Evolutionary conservation across 2,329 filamentous ascomycete species (phyloP), one percentile per base, ranked within the genome.

Genomic region (Nothomitra cinnamomea): DNA sequence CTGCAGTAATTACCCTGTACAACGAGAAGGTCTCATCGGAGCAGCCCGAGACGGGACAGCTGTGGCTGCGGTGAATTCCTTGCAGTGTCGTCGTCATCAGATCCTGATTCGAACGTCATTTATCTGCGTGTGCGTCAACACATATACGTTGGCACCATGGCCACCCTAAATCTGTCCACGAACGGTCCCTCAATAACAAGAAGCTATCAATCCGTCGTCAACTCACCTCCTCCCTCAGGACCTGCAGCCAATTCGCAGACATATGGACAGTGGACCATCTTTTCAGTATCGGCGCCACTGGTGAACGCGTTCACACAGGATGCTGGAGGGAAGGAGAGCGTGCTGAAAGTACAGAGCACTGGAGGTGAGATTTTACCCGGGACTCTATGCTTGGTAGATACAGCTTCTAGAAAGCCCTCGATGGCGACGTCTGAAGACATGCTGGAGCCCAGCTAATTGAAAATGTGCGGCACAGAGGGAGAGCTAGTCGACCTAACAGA

Each of bases 281-380:
- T 94, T 71, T 85, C 86, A 6, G 92, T 98, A 41, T 86, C 92
- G 66, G 86, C 90, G 56, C 92, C 92, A 53, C 78, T 98, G 41
- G 77, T 87, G 65, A 96, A 85, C 71, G 89, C 89, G 56, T 98
- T 98, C 67, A 87, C 95, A 69, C 73, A 76, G 58, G 86, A 92
- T 65, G 76, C 79, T 55, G 83, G 79, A 40, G 75, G 80, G 59
- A 96, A 95, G 71, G 90, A 96, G 70, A 96, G 90, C 67, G 79
- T 95, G 1, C 72, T 98, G 60, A 96, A 95, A 70, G 90, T 98
- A 52, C 88, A 96, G 66, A 82, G 76, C 64, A 94, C 87, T 50
- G 90, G 89, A 72, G 85, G 87, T 90, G 68, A 69, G 63, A 56
- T 8, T n/a, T 53, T 17, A 47, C 47, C 45, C 15, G 13, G 8